Evolutionary conservation across 257 asterid species (phyloP).

Genomic region (Solanum ahanhuiri): DNA sequence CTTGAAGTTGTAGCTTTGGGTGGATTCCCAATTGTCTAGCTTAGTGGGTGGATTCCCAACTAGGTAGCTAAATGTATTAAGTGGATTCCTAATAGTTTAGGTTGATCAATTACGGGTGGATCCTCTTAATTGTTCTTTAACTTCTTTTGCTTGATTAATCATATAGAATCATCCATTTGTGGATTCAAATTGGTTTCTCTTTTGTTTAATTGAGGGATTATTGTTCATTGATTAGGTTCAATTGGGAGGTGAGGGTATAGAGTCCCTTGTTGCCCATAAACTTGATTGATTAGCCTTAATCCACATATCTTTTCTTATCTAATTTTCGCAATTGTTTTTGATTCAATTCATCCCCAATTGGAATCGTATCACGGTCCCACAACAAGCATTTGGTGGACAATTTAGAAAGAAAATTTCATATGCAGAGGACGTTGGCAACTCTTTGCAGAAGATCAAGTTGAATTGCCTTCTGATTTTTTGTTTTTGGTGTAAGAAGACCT

Average conservation of each 20-base stretch:
- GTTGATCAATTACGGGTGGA: neutral
- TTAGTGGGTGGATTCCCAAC: neutral
- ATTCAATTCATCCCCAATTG: neutral
- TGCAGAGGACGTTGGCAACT: neutral
- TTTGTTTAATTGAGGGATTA: neutral
- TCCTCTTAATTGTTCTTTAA: neutral
- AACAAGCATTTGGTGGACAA: neutral
- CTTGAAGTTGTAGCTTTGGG: neutral
- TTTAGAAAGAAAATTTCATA: neutral
- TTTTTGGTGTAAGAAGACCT: neutral
- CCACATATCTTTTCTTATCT: neutral
- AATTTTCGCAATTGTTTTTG: neutral
- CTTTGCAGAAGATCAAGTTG: neutral
- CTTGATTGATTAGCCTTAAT: neutral
- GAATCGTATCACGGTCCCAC: neutral
- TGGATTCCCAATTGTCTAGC: neutral
- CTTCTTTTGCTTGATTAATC: neutral
- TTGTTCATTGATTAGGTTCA: neutral
- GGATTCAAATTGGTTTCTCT: neutral
- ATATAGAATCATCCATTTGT: neutral
- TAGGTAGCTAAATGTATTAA: too few species aligned
- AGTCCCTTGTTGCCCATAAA: neutral
- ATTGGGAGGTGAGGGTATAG: neutral
- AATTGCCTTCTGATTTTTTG: neutral
- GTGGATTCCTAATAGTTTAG: neutral